Evolutionary conservation across 805 yeast species (phyloP), one percentile per base, ranked within the genome.

Genomic region (Spathaspora arborariae): DNA sequence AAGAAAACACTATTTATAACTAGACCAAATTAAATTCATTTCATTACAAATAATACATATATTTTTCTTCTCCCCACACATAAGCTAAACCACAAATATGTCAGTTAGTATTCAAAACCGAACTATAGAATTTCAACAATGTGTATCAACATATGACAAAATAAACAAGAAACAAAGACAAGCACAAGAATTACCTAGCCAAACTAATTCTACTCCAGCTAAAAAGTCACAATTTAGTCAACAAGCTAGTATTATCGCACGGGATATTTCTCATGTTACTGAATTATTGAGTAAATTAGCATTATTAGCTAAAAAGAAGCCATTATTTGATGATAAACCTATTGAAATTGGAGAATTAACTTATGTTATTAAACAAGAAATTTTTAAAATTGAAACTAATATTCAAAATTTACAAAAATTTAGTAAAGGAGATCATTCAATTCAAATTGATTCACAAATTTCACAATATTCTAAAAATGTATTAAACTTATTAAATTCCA

Each of bases 271-370:
- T 9, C 84, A 82, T 45, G 88, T 92, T 10, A 91, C 97, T 5
- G 88, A 81, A 45, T 73, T 90, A 55, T 72, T 94, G 46, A 81
- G 85, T 34, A 84, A 89, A 57, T 73, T 94, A 45, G 96, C 98
- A 2, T 72, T 76, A 53, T 67, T 94, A 53, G 97, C 99, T 3
- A 89, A 86, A 63, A 75, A 90, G 56, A 91, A 90, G 62, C 96
- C 97, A 16, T 67, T 92, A 60, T 88, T 94, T 54, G 96, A 91
- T 59, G 99, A 94, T 65, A 84, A 86, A 54, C 97, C 98, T 0
- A 84, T 88, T 13, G 98, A 94, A 60, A 88, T 94, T 52, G 88
- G 91, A 18, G 97, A 94, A 63, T 72, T 94, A 52, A 91, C 99
- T 0, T 87, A 84, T 55, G 84, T 90, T 37, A 83, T 85, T 50